Evolutionary conservation across 768 basidiomycete genomes (phyloP).

Genomic region (Aureoboletus auriporus): DNA sequence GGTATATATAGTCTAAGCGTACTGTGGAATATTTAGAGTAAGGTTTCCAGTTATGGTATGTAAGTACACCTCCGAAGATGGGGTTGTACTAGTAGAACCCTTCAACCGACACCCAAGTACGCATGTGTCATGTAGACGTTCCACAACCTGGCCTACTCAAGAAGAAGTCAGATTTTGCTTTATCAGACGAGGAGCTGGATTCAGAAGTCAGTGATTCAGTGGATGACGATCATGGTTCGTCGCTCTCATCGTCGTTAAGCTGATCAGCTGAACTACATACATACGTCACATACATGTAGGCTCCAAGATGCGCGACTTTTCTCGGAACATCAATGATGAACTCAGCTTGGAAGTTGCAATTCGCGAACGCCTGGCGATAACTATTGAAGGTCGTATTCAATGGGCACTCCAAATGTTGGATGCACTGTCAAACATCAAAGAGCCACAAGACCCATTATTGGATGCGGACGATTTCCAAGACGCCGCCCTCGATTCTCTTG

Average conservation of each 20-base stretch:
- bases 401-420: slow-evolving; percentile 43
- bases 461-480: slow-evolving; percentile 34
- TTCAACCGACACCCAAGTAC: not conserved
- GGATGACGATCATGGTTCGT: slow-evolving; percentile 17
- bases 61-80: not conserved
- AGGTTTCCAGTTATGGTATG: not conserved
- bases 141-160: slow-evolving; percentile 9
- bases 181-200: slow-evolving; percentile 10
- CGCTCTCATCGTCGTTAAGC: not conserved
- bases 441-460: slow-evolving; percentile 11
- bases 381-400: slow-evolving; percentile 41
- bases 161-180: slow-evolving; percentile 4
- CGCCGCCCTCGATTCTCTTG: slow-evolving; percentile 41
- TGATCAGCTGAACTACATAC: not conserved
- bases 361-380: slow-evolving; percentile 37
- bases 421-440: slow-evolving; percentile 22
- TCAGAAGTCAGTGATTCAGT: not conserved
- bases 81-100: not conserved
- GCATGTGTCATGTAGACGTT: slow-evolving; percentile 21
- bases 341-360: slow-evolving; percentile 42
- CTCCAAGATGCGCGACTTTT: slow-evolving; percentile 8
- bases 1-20: no score
- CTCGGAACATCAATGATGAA: slow-evolving; percentile 32
- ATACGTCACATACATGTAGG: slow-evolving; percentile 7
- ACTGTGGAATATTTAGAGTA: no score